Evolutionary conservation across 2,329 filamentous ascomycete genomes (phyloP).

Genomic region (Coniella vitis): DNA sequence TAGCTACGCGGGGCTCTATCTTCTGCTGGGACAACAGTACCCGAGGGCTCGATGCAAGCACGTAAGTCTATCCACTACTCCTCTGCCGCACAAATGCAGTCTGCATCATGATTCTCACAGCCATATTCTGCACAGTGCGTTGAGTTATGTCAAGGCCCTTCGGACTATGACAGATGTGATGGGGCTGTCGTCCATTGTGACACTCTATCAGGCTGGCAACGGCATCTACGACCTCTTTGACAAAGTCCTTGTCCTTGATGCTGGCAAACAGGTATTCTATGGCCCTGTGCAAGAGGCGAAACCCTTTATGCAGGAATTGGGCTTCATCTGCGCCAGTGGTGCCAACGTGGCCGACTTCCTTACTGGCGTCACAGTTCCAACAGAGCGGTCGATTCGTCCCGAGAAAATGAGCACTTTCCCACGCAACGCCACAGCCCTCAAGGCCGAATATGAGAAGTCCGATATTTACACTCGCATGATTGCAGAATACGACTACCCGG

Average conservation of each 20-base stretch:
- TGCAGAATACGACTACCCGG: conserved; percentile 51
- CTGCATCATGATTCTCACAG: background rate
- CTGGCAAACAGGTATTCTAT: conserved; percentile 60
- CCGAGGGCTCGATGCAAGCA: conserved; percentile 49
- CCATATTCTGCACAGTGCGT: conserved; percentile 31
- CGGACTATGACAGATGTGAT: conserved; percentile 57
- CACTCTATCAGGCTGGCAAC: conserved; percentile 64
- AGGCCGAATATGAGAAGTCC: conserved; percentile 44
- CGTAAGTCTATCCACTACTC: background rate
- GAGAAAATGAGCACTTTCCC: conserved; percentile 36
- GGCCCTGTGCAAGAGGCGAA: conserved; percentile 51
- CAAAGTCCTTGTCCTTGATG: conserved; percentile 61
- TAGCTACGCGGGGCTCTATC: conserved; percentile 51
- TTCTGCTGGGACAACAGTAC: conserved; percentile 65
- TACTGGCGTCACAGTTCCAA: conserved; percentile 59
- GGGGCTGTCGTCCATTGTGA: conserved; percentile 54
- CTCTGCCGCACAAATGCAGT: background rate
- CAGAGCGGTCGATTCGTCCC: conserved; percentile 55
- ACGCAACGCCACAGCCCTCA: conserved; percentile 36
- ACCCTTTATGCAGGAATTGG: conserved; percentile 58
- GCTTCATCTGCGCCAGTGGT: conserved; percentile 55
- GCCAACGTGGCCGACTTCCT: conserved; percentile 61
- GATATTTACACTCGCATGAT: conserved; percentile 43
- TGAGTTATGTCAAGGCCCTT: conserved; percentile 55
- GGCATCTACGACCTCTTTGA: conserved; percentile 65